Percentiles rank a stretch among this genome's conserved stretches.
These are phyloP conservation scores for Daucus carota DNA, from an alignment of 129 eudicot species.

Conservation along the genomic window DH1_v3.0 NC_030382.2:49220501-49221000, in stretches of 20 bases:
- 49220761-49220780: background rate
- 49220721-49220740: background rate
- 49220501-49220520: background rate
- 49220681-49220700: background rate
- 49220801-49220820: background rate
- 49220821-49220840: background rate
- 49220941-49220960: background rate
- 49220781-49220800: background rate
- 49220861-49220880: background rate
- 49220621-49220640: constrained; percentile 7
- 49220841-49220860: background rate
- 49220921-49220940: background rate
- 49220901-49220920: too few species aligned
- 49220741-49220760: background rate
- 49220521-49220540: background rate
- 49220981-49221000: background rate
- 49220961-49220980: background rate
- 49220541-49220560: background rate
- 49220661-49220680: background rate
- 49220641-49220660: too few species aligned
- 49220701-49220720: background rate
- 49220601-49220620: constrained; percentile 16
- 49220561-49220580: background rate
- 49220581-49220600: too few species aligned
- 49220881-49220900: background rate